Conservation (phyloP, 2,329 filamentous ascomycete genomes). For the Chlorencoelia australis region DNA sequence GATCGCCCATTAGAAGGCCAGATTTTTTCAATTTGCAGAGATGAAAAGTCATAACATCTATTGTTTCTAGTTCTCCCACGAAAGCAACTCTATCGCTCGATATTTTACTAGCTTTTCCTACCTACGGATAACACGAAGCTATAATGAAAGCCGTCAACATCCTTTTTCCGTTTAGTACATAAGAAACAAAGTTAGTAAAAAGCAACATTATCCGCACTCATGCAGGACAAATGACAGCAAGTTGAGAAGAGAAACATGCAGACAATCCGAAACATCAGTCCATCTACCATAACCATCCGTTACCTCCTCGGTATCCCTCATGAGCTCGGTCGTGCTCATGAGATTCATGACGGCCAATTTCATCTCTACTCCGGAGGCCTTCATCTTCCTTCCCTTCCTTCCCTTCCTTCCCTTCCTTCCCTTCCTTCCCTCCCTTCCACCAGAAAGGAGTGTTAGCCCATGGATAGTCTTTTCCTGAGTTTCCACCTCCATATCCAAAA, state of each 20-base stretch:
- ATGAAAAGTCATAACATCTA: too few relatives aligned
- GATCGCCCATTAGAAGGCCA: too few relatives aligned
- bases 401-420: conserved; percentile 1
- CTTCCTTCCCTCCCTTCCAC: neutral
- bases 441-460: too few relatives aligned
- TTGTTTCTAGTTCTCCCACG: too few relatives aligned
- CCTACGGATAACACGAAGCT: neutral
- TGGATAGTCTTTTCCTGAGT: too few relatives aligned
- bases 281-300: conserved; percentile 9
- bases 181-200: conserved; percentile 5
- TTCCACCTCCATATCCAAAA: too few relatives aligned
- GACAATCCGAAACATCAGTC: conserved; percentile 1
- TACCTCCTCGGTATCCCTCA: neutral
- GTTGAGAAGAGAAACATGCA: conserved; percentile 15
- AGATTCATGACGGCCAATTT: neutral
- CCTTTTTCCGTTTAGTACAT: conserved; percentile 1
- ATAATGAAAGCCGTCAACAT: neutral
- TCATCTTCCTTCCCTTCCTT: neutral
- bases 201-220: conserved; percentile 3
- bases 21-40: too few relatives aligned
- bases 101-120: neutral
- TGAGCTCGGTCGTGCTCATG: neutral
- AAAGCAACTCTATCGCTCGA: too few relatives aligned
- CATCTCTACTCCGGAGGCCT: neutral
- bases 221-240: conserved; percentile 11